Conservation (phyloP, 352 stramenopile species). For the Globisporangium uncinulatum region DNA sequence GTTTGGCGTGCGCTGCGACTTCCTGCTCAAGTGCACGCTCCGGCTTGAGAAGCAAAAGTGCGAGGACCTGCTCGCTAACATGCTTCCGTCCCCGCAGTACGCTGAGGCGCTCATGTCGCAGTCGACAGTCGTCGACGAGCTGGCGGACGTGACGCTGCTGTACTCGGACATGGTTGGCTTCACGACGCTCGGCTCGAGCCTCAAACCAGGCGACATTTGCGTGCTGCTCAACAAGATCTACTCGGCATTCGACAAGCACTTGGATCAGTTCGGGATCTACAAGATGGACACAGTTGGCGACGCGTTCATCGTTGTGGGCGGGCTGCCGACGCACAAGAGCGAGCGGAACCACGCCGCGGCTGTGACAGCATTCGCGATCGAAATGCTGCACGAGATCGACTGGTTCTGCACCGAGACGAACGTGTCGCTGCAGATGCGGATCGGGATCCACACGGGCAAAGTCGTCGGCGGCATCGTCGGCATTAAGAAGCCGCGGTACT, state of each 20-base stretch:
- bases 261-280: slow-evolving; percentile 80
- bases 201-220: slow-evolving; percentile 64
- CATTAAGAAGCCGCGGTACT: slow-evolving; percentile 81
- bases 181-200: slow-evolving; percentile 51
- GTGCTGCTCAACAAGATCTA: slow-evolving; percentile 82
- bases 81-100: slow-evolving; percentile 75
- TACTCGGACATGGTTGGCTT: slow-evolving; percentile 88
- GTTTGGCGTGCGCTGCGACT: slow-evolving; percentile 59
- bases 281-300: slow-evolving; percentile 87
- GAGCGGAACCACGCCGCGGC: slow-evolving; percentile 64
- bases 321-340: slow-evolving; percentile 65
- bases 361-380: slow-evolving; percentile 72
- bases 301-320: slow-evolving; percentile 80
- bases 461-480: slow-evolving; percentile 80
- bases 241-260: slow-evolving; percentile 70
- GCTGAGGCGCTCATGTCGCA: slow-evolving; percentile 66
- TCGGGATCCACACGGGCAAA: slow-evolving; percentile 80
- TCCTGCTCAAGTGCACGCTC: slow-evolving; percentile 75
- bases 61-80: slow-evolving; percentile 79
- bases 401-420: slow-evolving; percentile 56
- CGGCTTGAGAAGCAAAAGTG: slow-evolving; percentile 76
- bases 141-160: slow-evolving; percentile 77
- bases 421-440: slow-evolving; percentile 79
- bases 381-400: slow-evolving; percentile 85
- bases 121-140: slow-evolving; percentile 72